These are phyloP conservation scores for Verticillium klebahnii DNA, from an alignment of 2,329 filamentous ascomycete species.

Conservation along the genomic window DNA sequence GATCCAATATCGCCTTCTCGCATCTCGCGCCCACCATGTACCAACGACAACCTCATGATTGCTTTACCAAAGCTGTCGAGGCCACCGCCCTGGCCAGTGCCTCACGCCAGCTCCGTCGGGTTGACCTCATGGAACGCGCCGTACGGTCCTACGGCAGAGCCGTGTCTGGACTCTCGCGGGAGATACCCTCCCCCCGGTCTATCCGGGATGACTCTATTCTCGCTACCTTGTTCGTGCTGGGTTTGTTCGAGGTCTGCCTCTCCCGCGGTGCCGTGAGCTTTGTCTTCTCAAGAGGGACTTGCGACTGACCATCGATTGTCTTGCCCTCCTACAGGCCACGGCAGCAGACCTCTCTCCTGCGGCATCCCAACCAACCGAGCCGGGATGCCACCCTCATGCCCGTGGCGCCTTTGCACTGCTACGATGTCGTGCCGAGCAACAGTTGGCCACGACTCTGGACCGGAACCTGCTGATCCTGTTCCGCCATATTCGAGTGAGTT, in stretches of 20 bases:
- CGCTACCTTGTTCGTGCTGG: constrained; percentile 7
- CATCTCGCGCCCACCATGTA: not conserved
- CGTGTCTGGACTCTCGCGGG: not conserved
- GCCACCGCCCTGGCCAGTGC: constrained; percentile 7
- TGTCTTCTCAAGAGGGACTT: not conserved
- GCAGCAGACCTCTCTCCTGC: not conserved
- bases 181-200: not conserved
- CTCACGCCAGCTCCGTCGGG: constrained; percentile 3
- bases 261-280: not conserved
- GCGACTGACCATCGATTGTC: not conserved
- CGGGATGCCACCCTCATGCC: constrained; percentile 2
- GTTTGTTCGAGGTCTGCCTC: constrained; percentile 7
- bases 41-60: constrained; percentile 13
- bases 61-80: constrained; percentile 7
- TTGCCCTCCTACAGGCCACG: not conserved
- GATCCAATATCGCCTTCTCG: constrained; percentile 1
- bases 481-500: not conserved
- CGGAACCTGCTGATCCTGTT: constrained; percentile 5
- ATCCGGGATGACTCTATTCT: constrained; percentile 4
- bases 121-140: constrained; percentile 6
- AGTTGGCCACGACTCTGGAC: constrained; percentile 6
- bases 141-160: constrained; percentile 6
- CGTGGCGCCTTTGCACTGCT: constrained; percentile 7
- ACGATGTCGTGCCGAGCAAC: constrained; percentile 5
- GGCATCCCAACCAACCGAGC: not conserved